A percentile compares a stretch with the other conserved stretches of the same genome.
phyloP scores from a whole-genome alignment of 257 asterid species.

The Solanum dulcamara region DNA sequence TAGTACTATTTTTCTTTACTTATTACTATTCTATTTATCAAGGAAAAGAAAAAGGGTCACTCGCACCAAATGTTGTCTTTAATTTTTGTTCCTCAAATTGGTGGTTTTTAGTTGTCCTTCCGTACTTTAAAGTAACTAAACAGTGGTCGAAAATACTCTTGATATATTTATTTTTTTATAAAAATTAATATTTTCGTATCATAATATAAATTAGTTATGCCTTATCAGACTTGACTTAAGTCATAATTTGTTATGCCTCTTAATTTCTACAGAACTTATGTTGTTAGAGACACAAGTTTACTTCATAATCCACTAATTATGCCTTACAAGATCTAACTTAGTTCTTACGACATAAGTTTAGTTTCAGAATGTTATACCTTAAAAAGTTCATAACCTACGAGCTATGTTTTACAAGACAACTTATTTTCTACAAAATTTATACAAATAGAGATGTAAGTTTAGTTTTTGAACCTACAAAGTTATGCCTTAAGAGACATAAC shows the following conservation, averaged over 20 bases:
- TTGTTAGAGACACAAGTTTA: no score
- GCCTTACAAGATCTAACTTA: neutral
- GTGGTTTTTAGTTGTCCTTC: neutral
- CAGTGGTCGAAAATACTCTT: neutral
- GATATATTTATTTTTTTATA: no score
- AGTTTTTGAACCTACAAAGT: neutral
- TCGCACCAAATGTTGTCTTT: neutral
- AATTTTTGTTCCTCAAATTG: no score
- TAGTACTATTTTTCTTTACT: neutral
- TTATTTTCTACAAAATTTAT: neutral
- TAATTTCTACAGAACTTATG: no score
- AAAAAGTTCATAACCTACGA: neutral
- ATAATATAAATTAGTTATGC: no score
- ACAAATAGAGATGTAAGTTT: neutral
- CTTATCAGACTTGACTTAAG: no score
- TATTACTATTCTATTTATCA: no score
- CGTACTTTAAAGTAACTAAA: neutral
- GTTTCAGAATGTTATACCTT: neutral
- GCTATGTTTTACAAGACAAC: neutral
- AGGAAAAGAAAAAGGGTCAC: neutral
- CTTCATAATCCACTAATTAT: neutral
- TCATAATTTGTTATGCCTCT: no score
- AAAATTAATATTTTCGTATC: no score
- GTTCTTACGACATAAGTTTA: neutral
- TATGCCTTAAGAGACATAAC: neutral